Evolutionary conservation across 2,329 filamentous ascomycete genomes (phyloP).

Genomic region (Stemphylium lycopersici): DNA sequence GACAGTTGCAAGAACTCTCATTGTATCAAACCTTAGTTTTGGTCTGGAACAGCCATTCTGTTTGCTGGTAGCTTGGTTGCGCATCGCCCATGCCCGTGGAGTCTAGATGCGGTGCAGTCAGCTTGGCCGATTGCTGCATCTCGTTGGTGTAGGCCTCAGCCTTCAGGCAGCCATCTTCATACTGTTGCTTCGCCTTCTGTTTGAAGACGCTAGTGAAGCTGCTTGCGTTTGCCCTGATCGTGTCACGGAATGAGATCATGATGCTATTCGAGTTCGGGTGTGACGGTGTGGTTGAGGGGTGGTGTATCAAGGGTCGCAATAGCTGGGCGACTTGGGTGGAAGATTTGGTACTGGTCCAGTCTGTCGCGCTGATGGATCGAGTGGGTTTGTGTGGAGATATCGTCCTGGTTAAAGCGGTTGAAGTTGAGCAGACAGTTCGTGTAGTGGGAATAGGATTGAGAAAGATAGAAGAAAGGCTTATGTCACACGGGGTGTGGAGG

Average conservation of each 20-base stretch:
- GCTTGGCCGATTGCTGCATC: background rate
- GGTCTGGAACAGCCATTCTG: too few species aligned
- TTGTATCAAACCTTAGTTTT: background rate
- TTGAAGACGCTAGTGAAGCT: background rate
- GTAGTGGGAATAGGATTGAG: too few species aligned
- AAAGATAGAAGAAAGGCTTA: background rate
- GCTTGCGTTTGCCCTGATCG: background rate
- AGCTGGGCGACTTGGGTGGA: too few species aligned
- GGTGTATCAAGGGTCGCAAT: too few species aligned
- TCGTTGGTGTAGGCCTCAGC: background rate
- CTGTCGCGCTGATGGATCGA: too few species aligned
- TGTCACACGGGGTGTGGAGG: background rate
- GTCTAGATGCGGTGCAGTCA: background rate
- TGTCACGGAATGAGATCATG: background rate
- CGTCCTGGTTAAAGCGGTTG: too few species aligned
- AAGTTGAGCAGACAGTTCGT: too few species aligned
- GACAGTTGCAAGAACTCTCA: background rate
- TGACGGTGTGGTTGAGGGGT: background rate
- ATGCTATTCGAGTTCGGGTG: background rate
- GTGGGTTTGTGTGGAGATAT: too few species aligned
- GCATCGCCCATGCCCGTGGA: background rate
- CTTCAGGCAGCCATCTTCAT: background rate
- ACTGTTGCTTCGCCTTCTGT: background rate
- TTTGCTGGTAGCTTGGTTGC: background rate
- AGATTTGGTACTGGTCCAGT: too few species aligned